Evolutionary conservation across 495 filamentous ascomycete species (phyloP), one percentile per base, ranked within the genome.

Genomic region (Penicillium atrosanguineum): DNA sequence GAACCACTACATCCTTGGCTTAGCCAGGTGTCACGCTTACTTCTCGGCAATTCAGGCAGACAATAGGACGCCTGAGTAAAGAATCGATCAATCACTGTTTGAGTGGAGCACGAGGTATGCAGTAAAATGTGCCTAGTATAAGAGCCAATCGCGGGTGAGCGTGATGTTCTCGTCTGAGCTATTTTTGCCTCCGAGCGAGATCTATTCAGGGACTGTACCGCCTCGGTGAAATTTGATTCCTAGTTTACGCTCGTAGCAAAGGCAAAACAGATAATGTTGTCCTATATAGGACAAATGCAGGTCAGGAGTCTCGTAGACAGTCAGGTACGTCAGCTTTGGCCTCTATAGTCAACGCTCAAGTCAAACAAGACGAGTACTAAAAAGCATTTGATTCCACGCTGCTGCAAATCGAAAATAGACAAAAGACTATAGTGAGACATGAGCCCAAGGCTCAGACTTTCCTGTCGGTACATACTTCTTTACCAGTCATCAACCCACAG

Each of bases 161-260:
- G 7, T 49, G 47, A 16, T 6, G 23, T 25, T 28, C 23, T 15
- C 23, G 23, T 36, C 36, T 16, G 20, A 39, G 36, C 37, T 21
- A 26, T 15, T 48, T 8, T 48, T 40, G 15, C 46, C 7, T 37
- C 19, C 0, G 2, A n/a, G 12, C 16, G 37, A 49, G 47, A 49
- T 29, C 47, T 41, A 25, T 7, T 41, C 47, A 49, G 47, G 47
- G 37, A 19, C 46, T 49, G n/a, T 31, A 9, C 23, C 19, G 15
- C 47, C 23, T 8, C 3, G 9, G 6, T 1, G 19, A 28, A 28
- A 21, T 41, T 49, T 8, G 12, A 23, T 9, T 23, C 19, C 31
- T 34, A 14, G 12, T 21, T 8, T 36, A 15, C 20, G 7, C 46
- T 19, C 19, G 18, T 25, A 38, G 6, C 7, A 21, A 21, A 15